Base-by-base conservation (phyloP, 1,139 yeast species). In the Yarrowia galli region DNA sequence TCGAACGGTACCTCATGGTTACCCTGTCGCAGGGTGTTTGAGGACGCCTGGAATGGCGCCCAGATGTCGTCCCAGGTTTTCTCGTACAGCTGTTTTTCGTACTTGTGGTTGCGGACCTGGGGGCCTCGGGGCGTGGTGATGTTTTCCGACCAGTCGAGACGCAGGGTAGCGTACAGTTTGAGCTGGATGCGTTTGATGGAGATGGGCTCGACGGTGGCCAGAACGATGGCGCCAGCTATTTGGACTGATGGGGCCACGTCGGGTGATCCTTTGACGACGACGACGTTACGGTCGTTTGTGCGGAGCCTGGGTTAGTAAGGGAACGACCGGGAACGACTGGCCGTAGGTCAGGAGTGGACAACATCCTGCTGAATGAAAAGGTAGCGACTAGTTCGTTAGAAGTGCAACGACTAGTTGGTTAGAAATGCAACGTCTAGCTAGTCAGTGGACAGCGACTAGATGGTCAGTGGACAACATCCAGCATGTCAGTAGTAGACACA, bases 1-100 rank as follows among this genome's bases (percentile, higher is more conserved):
- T 89, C 89, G 75, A 95, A 95, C 0, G 99, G 98, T 73, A 95
- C 85, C 75, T 91, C 97, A 76, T 95, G 92, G 76, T 91, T 92
- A 0, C 99, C 99, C 71, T 83, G 87, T 0, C 83, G 82, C 67
- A 89, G 77, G 6, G 73, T 69, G 40, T 70, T 71, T 6, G 71
- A 56, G 32, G 71, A 40, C 51, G 69, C 16, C 65, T 64, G 35
- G 60, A 49, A 25, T 36, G 42, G 58, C 9, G 64, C 51, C 64
- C 64, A 65, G 18, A 48, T 56, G 22, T 22, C 67, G 72, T 89
- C 91, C 96, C 97, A 92, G 54, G 80, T 82, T 74, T 90, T 88
- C 74, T 91, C 96, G 75, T 84, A 93, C 20, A 93, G 78, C 65
- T 85, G 82, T 72, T 85, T 87, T 68, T 88, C 91, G 74, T 84